Conservation (phyloP, 2,329 filamentous ascomycete species). For the Penicillium sp. region DNA sequence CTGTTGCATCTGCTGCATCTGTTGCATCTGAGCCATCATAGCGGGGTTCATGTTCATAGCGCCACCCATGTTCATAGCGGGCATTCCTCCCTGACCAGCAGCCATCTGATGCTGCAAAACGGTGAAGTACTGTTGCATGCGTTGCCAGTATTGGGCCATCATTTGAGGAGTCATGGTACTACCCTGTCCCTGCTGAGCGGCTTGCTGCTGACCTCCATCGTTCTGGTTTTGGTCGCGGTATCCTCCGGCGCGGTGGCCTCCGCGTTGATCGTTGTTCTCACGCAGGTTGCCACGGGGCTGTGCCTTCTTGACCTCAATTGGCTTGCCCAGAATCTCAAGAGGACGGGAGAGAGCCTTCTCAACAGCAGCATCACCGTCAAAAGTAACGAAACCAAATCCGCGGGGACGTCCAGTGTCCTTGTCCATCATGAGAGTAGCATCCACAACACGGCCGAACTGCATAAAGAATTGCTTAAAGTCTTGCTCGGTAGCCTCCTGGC, state of each 20-base stretch:
- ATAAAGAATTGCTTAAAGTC: constrained; percentile 97
- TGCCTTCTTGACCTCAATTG: constrained; percentile 97
- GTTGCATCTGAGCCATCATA: constrained; percentile 72
- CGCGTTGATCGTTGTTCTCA: constrained; percentile 70
- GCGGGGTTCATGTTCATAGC: constrained; percentile 74
- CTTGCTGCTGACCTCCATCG: constrained; percentile 46
- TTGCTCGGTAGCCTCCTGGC: constrained; percentile 92
- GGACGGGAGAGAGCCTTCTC: constrained; percentile 82
- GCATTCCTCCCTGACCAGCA: constrained; percentile 44
- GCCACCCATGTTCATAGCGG: constrained; percentile 57
- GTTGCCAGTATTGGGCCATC: constrained; percentile 98
- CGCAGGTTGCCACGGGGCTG: constrained; percentile 92
- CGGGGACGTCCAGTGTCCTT: constrained; percentile 97
- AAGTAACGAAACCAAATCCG: constrained; percentile 97
- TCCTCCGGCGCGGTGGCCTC: constrained; percentile 38
- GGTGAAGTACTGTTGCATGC: constrained; percentile 95
- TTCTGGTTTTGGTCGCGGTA: constrained; percentile 42
- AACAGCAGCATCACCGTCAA: constrained; percentile 92
- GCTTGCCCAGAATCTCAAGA: constrained; percentile 90
- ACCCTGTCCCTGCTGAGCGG: constrained; percentile 44
- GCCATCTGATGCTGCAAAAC: constrained; percentile 94
- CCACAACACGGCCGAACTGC: constrained; percentile 91
- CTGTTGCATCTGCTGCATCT: constrained; percentile 57
- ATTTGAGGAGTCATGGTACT: constrained; percentile 86
- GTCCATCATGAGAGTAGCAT: constrained; percentile 99